Percentiles rank a stretch among this genome's conserved stretches.
Evolutionary conservation across 768 basidiomycete species (phyloP).

Genomic region (Austroboletus eburneus): DNA sequence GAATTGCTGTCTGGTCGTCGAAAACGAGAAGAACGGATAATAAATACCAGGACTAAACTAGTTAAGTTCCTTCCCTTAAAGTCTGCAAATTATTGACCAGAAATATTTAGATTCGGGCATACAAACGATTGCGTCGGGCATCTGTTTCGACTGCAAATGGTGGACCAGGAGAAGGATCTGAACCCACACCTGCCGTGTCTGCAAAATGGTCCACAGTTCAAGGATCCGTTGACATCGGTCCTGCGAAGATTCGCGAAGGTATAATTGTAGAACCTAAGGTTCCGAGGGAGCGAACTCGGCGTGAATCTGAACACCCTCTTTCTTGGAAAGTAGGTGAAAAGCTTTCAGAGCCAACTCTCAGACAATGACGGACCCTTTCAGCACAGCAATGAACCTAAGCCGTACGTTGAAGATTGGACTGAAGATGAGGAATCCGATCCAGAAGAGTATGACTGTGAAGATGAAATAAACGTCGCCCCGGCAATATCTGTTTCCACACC

Average conservation of each 20-base stretch:
- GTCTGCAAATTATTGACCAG: not conserved
- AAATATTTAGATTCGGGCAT: not conserved
- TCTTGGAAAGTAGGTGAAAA: conserved; percentile 14
- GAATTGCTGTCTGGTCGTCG: not conserved
- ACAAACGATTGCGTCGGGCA: conserved; percentile 14
- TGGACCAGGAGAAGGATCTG: not conserved
- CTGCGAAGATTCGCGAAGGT: not conserved
- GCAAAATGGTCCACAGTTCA: too few relatives aligned
- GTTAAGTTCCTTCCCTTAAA: not conserved
- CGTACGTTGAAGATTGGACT: conserved; percentile 25
- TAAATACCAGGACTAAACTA: not conserved
- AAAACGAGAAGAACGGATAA: not conserved
- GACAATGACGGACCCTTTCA: not conserved
- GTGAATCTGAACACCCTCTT: conserved; percentile 22
- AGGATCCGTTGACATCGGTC: too few relatives aligned
- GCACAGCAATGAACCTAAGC: not conserved
- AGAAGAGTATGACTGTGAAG: conserved; percentile 12
- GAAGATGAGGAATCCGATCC: conserved; percentile 16
- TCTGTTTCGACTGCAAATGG: not conserved
- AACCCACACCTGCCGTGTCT: not conserved
- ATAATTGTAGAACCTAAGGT: not conserved
- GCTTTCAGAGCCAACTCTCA: not conserved
- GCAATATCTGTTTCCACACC: conserved; percentile 2
- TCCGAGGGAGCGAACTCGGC: conserved; percentile 17
- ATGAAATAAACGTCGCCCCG: conserved; percentile 7